Base-by-base conservation (phyloP, 139 green algal species). In the Micromonas pusilla region DNA sequence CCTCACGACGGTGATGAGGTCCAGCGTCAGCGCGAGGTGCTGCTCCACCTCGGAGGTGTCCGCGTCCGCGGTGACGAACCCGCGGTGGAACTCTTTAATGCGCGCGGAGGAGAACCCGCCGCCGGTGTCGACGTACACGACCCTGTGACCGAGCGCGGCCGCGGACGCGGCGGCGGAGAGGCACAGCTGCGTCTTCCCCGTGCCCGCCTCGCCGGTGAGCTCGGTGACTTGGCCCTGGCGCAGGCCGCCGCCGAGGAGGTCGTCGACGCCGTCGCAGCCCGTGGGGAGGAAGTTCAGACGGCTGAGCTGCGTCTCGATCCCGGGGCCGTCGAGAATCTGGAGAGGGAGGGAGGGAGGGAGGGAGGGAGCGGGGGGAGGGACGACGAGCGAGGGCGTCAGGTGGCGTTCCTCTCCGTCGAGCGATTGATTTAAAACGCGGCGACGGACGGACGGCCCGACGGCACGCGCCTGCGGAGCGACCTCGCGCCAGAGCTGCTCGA, bases 131-230 rank as follows among this genome's bases (percentile, higher is more conserved):
- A 78, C 52, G 33, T 62, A 68, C 57, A 70, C 72, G 9, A 78
- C 72, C 30, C 72, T 32, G 28, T 78, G 54, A 1, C 72, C 72
- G 6, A 70, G 33, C 28, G 57, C 53, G 0, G 57, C 72, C 19
- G 52, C 52, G 26, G 52, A 54, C 72, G 57, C 72, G 21, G 72
- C 72, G 2, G 72, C 72, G 57, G 16, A 54, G 4, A 78, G 33
- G 72, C 72, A 78, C 52, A 78, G 33, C 19, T 78, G 72, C 72
- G 72, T 78, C 72, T 78, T 78, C 20, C 72, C 72, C 32, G 31
- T 54, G 2, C 33, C 72, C 26, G 39, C 28, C 72, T 32, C 25
- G 19, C 72, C 72, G 31, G 52, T 54, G 33, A 78, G 52, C 53
- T 78, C 72, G 2, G 52, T 78, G 20, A 78, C 72, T 52, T 78